These are phyloP conservation scores for Danielozyma ontarioensis DNA, from an alignment of 805 yeast species.

Conservation along the genomic window DNA sequence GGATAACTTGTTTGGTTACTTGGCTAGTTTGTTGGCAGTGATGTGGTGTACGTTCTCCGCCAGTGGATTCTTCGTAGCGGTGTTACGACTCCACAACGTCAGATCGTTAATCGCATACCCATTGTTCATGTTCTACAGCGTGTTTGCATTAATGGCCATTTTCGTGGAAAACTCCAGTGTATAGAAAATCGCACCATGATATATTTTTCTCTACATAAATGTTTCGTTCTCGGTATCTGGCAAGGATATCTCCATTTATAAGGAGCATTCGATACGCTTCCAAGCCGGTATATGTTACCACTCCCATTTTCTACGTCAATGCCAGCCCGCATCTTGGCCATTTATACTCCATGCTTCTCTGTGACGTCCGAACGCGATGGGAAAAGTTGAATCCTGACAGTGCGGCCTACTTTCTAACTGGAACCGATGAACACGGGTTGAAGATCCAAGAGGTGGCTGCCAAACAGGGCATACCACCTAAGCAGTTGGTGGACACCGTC, in stretches of 20 bases:
- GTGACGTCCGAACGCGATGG: conserved; percentile 81
- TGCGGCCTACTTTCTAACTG: conserved; percentile 63
- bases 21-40: conserved; percentile 60
- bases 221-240: too few species aligned
- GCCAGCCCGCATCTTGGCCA: conserved; percentile 95
- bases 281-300: conserved; percentile 54
- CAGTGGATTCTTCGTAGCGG: conserved; percentile 86
- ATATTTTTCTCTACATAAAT: too few species aligned
- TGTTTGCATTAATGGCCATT: conserved; percentile 93
- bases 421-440: conserved; percentile 96
- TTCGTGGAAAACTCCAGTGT: conserved; percentile 62
- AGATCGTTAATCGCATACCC: conserved; percentile 93
- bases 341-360: conserved; percentile 76
- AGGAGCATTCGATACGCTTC: conserved; percentile 1
- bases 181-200: too few species aligned
- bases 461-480: conserved; percentile 43
- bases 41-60: conserved; percentile 92
- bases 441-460: conserved; percentile 87
- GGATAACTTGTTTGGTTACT: conserved; percentile 72
- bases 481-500: conserved; percentile 66
- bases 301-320: conserved; percentile 95
- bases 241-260: too few species aligned
- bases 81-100: conserved; percentile 76
- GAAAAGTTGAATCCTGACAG: conserved; percentile 33
- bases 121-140: conserved; percentile 81